These are phyloP conservation scores for Myriosclerotinia scirpicola DNA, from an alignment of 2,329 filamentous ascomycete species.

Conservation along the genomic window DNA sequence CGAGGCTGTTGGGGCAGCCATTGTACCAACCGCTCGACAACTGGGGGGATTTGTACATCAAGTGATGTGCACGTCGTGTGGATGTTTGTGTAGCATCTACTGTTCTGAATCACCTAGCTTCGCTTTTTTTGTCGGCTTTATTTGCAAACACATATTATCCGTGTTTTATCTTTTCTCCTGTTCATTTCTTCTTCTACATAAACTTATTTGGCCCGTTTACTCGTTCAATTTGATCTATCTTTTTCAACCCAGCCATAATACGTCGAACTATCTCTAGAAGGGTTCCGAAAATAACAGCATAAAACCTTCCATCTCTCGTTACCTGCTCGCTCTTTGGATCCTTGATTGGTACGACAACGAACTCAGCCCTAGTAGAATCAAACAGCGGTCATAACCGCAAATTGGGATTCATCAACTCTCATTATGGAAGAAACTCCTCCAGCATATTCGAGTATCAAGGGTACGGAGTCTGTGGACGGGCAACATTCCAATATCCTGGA, in stretches of 20 bases:
- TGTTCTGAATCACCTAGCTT: not conserved
- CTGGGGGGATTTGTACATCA: not conserved
- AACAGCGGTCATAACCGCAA: not conserved
- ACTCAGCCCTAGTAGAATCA: not conserved
- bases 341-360: not conserved
- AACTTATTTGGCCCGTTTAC: too few relatives aligned
- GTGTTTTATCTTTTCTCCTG: not conserved
- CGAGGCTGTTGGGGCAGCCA: not conserved
- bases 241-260: not conserved
- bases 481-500: not conserved
- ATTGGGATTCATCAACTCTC: not conserved
- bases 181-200: not conserved
- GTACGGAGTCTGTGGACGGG: not conserved
- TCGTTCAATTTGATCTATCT: not conserved
- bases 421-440: not conserved
- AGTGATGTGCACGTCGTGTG: not conserved
- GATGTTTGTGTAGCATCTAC: not conserved
- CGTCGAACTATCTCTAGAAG: not conserved
- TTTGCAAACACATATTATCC: not conserved
- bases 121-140: not conserved
- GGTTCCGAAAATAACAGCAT: not conserved
- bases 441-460: slow-evolving; percentile 1
- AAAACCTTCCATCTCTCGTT: not conserved
- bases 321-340: not conserved
- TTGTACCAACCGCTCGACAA: not conserved